Evolutionary conservation across 805 yeast genomes (phyloP), one percentile per base, ranked within the genome.

Genomic region (Saccharomycopsis sp.): DNA sequence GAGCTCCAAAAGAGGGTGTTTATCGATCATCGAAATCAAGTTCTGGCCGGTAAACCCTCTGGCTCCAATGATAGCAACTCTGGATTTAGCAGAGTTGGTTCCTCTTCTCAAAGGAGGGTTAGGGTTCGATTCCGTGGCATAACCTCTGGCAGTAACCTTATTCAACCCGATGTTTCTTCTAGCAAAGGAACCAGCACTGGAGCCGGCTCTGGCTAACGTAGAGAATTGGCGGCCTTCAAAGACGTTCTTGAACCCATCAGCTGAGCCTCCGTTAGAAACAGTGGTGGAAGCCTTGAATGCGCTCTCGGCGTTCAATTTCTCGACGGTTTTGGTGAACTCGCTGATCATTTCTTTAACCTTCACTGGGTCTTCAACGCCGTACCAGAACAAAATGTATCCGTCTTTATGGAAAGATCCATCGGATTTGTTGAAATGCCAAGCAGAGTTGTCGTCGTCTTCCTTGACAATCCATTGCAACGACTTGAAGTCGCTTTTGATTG

Each of bases 21-120:
- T 75, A 73, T 94, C 89, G 63, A 94, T 87, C 76, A 94, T 78
- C 42, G 86, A 81, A 63, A 94, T 90, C 71, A 94, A 80, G 67
- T 93, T 93, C 75, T 89, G 96, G 41, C 99, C 99, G 19, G 97
- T 93, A 75, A 81, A 90, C 34, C 99, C 99, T 75, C 99, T 86
- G 49, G 99, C 99, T 66, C 99, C 99, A 69, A 94, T 93, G 66
- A 94, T 80, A 1, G 97, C 99, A 53, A 94, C 91, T 64, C 83
- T 83, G 22, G 96, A 79, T 62, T 78, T 78, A 49, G 78, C 71
- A 47, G 78, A 78, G 75, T 85, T 87, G 80, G 58, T 70, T 44
- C 90, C 93, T 56, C 78, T 77, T 56, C 79, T 77, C 52, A 82
- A 68, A 12, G 96, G 96, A 14, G 92, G 89, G 70, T 84, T 85